Base-by-base conservation (phyloP, 75 land plant species). In the Cunninghamia lanceolata region DNA sequence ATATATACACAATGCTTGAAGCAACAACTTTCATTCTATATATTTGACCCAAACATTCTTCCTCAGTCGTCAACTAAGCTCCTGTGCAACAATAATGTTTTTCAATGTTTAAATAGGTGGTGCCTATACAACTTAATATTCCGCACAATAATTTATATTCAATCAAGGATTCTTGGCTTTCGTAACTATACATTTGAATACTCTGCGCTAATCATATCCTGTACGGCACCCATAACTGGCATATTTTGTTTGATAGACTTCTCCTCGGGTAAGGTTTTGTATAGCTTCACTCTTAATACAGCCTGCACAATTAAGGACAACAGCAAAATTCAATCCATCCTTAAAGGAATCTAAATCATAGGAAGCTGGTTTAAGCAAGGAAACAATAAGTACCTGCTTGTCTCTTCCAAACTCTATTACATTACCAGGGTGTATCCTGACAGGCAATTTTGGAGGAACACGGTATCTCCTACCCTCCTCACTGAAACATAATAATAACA, bases 401-500 rank as follows among this genome's bases (percentile, higher is more conserved):
- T 92, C 88, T 32, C 91, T 80, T 76, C 99, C 99, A 87, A 98
- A 91, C 80, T 92, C 93, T 83, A 98, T 91, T 25, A 89, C 63
- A 80, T 94, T 89, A 32, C 94, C 93, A 36, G 94, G 94, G 42
- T 86, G 99, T 63, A 98, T 85, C 9, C 95, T 87, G 32, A 89
- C 84, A 11, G 94, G 96, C 83, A 91, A 86, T 54, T 89, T 90
- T 38, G 96, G 94, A 86, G 96, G 87, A n/a, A 89, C 86, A 63
- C 90, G 87, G 43, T 92, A 88, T 19, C 95, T 89, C 82, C 91
- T 92, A 16, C 96, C 96, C 71, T 95, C 96, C 71, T 89, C 88
- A 76, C 99, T 95, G 93, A 85, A 90, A 15, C 47, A 25, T 82
- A 32, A 59, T 53, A 34, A 50, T 52, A 0, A 21, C 19, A 8